Conservation (phyloP, 2,329 filamentous ascomycete species). For the Rugonectria rugulosa region DNA sequence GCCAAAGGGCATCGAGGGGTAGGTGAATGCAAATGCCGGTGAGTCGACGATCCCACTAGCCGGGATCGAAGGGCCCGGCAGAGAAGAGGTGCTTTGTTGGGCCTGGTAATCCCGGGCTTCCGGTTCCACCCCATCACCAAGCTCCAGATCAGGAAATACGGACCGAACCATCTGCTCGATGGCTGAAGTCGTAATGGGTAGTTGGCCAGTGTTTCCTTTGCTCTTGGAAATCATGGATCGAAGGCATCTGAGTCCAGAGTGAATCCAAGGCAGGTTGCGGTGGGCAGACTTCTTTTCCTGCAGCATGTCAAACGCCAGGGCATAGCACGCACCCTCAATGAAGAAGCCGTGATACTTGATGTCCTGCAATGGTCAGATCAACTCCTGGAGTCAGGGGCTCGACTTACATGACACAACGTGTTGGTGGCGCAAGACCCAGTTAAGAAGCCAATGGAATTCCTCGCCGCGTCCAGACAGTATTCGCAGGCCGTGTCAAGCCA, state of each 20-base stretch:
- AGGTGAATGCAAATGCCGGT: slow-evolving; percentile 38
- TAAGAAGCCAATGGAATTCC: slow-evolving; percentile 50
- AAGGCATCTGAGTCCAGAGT: slow-evolving; percentile 46
- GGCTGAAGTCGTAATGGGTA: slow-evolving; percentile 35
- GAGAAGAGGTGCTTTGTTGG: slow-evolving; percentile 21
- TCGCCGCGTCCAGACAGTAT: slow-evolving; percentile 50
- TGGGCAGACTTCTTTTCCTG: slow-evolving; percentile 46
- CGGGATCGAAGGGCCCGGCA: slow-evolving; percentile 26
- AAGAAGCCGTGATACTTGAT: slow-evolving; percentile 55
- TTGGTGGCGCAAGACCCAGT: slow-evolving; percentile 50
- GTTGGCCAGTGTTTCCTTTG: slow-evolving; percentile 28
- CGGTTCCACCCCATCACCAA: slow-evolving; percentile 30
- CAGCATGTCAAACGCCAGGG: slow-evolving; percentile 52
- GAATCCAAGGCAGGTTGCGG: slow-evolving; percentile 52
- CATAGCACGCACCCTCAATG: slow-evolving; percentile 50
- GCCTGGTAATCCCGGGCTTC: slow-evolving; percentile 25
- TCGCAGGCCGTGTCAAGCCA: slow-evolving; percentile 55
- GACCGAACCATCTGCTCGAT: slow-evolving; percentile 42
- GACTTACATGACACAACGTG: slow-evolving; percentile 47
- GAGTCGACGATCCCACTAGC: slow-evolving; percentile 19
- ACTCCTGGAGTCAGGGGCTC: background rate
- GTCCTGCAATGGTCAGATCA: slow-evolving; percentile 41
- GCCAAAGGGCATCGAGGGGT: slow-evolving; percentile 41
- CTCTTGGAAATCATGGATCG: slow-evolving; percentile 43
- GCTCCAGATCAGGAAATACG: slow-evolving; percentile 37